A percentile compares a stretch with the other conserved stretches of the same genome.
These are phyloP conservation scores for Wickerhamiella shivajii DNA, from an alignment of 805 yeast species.

Conservation along the genomic window DNA sequence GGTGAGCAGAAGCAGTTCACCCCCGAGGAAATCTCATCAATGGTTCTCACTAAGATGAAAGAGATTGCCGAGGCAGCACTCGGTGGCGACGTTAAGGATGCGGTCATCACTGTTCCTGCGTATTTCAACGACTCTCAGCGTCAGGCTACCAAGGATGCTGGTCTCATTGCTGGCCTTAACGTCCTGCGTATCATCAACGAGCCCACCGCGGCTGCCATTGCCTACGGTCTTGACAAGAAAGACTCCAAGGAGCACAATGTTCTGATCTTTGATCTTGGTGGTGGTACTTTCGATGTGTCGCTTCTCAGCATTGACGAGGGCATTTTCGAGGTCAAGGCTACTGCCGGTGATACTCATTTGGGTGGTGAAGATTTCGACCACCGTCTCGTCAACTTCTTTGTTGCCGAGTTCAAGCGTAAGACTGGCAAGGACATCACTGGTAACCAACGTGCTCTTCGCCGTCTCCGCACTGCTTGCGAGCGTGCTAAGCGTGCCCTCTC, in stretches of 20 bases:
- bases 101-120: conserved; percentile 88
- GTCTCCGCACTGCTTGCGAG: conserved; percentile 94
- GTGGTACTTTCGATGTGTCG: conserved; percentile 94
- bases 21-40: conserved; percentile 87
- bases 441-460: conserved; percentile 77
- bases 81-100: conserved; percentile 73
- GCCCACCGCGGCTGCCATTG: conserved; percentile 97
- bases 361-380: conserved; percentile 96
- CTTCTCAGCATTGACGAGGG: conserved; percentile 78
- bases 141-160: conserved; percentile 90
- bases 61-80: conserved; percentile 82
- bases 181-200: conserved; percentile 81
- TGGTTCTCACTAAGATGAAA: conserved; percentile 87
- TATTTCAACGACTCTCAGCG: conserved; percentile 89
- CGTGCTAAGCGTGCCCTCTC: conserved; percentile 95
- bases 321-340: conserved; percentile 82
- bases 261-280: conserved; percentile 89
- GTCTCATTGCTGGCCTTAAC: conserved; percentile 80
- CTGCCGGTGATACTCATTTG: conserved; percentile 92
- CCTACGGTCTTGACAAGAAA: conserved; percentile 75
- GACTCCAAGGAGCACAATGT: conserved; percentile 80
- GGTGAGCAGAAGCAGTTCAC: conserved; percentile 69
- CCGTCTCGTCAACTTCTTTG: conserved; percentile 76
- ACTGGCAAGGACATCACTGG: conserved; percentile 67
- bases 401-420: conserved; percentile 79